Evolutionary conservation across 139 green algal genomes (phyloP).

Genomic region (Edaphochlamys debaryana): DNA sequence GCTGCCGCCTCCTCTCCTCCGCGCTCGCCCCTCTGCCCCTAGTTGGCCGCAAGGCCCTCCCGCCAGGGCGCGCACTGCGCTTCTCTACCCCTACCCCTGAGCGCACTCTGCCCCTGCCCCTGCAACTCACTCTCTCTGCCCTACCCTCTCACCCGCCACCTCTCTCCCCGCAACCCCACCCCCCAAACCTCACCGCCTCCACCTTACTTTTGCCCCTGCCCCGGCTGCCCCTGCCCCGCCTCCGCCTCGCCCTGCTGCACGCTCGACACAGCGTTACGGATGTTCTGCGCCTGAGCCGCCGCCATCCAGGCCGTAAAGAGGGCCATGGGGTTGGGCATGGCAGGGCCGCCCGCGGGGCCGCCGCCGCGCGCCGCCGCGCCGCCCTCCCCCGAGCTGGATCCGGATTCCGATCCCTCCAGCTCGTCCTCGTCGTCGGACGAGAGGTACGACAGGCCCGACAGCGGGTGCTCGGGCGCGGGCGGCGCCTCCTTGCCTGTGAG

Average conservation of each 20-base stretch:
- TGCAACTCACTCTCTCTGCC: no score
- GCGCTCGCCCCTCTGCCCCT: no score
- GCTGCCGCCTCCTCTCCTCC: no score
- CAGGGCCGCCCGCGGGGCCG: not conserved
- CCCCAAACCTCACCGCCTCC: no score
- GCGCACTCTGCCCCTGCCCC: no score
- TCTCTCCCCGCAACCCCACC: no score
- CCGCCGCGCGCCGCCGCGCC: not conserved
- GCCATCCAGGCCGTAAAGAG: conserved; percentile 66
- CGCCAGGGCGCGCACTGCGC: no score
- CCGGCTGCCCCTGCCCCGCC: not conserved
- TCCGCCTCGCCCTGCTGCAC: conserved; percentile 5
- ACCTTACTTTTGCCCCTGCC: not conserved
- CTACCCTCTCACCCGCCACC: no score
- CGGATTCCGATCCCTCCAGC: not conserved
- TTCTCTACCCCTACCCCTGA: no score
- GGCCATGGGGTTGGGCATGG: conserved; percentile 49
- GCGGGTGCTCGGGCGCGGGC: conserved; percentile 34
- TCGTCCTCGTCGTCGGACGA: not conserved
- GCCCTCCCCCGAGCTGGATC: no score
- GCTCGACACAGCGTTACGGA: conserved; percentile 33
- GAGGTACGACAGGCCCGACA: not conserved
- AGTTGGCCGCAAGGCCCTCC: no score
- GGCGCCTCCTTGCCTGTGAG: conserved; percentile 49
- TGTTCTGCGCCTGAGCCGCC: conserved; percentile 57